Evolutionary conservation across 495 filamentous ascomycete genomes (phyloP), one percentile per base, ranked within the genome.

Genomic region (Antarctomyces pellizariae): DNA sequence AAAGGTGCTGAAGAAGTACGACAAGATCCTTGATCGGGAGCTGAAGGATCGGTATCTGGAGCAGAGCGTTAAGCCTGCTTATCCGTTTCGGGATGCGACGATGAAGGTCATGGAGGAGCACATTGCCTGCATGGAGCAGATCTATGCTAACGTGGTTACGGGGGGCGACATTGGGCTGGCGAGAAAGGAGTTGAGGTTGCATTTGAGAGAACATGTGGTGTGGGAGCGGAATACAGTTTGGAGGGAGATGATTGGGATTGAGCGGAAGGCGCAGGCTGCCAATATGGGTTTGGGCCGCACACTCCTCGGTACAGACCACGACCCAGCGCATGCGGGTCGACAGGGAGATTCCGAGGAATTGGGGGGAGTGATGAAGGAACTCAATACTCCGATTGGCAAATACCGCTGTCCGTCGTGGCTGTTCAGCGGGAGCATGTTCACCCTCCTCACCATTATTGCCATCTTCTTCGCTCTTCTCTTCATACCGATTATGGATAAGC

Each of bases 201-300:
- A 99, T 45, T 57, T 99, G 16, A 58, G 86, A 37, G 86, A 99
- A 48, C 86, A 99, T 52, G 84, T 99, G 10, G 82, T 95, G 17
- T 99, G 89, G 89, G 86, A 99, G 42, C 63, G 86, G 24, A 99
- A 99, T 38, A 99, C 86, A 0, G 86, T 99, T 3, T 99, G 86
- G 86, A 57, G 89, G 46, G 86, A 99, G 36, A 84, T 99, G 67
- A 99, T 99, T 42, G 86, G 84, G 29, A 78, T 99, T 34, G 86
- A 99, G 53, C 61, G 86, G 13, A 86, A 90, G 53, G 79, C 82
- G 3, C 82, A 99, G 48, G 86, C 83, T 13, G 86, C 84, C 7
- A 91, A 83, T 34, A 62, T 99, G 34, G 89, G 86, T 9, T 51
- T 79, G 28, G 50, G 67, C 31, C 61, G 68, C 32, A 79, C 79